phyloP scores from a whole-genome alignment of 352 stramenopile genomes.

The Pythium rhizo-oryzae region DNA sequence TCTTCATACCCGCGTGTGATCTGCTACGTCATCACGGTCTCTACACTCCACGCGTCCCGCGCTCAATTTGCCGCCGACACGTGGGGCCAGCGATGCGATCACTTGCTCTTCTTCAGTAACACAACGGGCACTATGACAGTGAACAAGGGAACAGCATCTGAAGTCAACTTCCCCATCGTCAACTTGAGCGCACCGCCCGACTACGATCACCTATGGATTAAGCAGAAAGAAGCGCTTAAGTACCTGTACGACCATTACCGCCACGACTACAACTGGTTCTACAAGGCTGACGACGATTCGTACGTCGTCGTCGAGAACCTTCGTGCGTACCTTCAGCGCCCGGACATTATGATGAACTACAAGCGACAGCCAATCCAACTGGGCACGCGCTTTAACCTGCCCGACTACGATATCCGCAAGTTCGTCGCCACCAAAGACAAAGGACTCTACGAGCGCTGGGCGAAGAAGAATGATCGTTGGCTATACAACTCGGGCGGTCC shows the following conservation, averaged over 20 bases:
- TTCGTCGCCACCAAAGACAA: conserved; percentile 75
- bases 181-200: conserved; percentile 43
- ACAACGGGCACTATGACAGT: conserved; percentile 50
- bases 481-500: conserved; percentile 82
- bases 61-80: conserved; percentile 71
- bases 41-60: conserved; percentile 57
- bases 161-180: conserved; percentile 52
- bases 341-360: conserved; percentile 60
- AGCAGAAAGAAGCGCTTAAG: conserved; percentile 72
- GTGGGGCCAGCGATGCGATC: conserved; percentile 77
- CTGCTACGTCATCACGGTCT: conserved; percentile 88
- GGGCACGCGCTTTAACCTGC: conserved; percentile 68
- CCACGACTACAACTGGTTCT: conserved; percentile 16
- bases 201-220: conserved; percentile 83
- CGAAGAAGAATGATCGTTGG: conserved; percentile 58
- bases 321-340: too few species aligned
- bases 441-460: conserved; percentile 64
- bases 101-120: conserved; percentile 86
- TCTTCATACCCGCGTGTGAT: conserved; percentile 56
- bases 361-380: conserved; percentile 68
- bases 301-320: too few species aligned
- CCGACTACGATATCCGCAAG: conserved; percentile 48
- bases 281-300: too few species aligned
- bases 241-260: conserved; percentile 57
- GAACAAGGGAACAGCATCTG: conserved; percentile 20